Evolutionary conservation across 2,329 filamentous ascomycete genomes (phyloP), one percentile per base, ranked within the genome.

Genomic region (Coleophoma crateriformis): DNA sequence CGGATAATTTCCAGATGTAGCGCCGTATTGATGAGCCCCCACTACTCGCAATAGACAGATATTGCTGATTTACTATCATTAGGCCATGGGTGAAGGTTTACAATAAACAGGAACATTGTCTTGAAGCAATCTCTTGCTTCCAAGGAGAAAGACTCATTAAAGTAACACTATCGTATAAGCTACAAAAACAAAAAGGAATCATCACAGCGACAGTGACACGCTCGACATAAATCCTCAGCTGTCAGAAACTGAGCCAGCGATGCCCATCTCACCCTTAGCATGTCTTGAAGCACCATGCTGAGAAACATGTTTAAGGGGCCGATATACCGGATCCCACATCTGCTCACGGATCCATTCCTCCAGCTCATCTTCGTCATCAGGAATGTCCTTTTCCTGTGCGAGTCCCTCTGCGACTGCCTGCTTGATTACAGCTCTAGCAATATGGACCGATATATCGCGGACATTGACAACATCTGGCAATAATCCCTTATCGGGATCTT

Each of bases 271-370:
- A 0, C 80, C 82, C 65, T 68, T 83, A 0, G 84, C 84, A 55
- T 73, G 68, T n/a, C 79, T 71, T 44, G 73, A 77, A 1, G 83
- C 82, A 0, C 63, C 65, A 5, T 70, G 67, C 27, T 71, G 67
- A 17, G 71, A 68, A 5, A 89, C 81, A 34, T 74, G 71, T 62
- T 74, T 77, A 57, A 90, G 64, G 1, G 80, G 78, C 22, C 86
- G 68, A 64, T 91, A 92, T 45, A 74, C 75, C 0, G 87, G 76
- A 54, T 85, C 72, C 88, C 87, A 91, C 87, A 91, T 91, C 72
- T 90, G 87, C 68, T 84, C 84, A 22, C 75, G 66, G 51, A 91
- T 83, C 87, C 87, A 92, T 11, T 64, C 66, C 15, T 64, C 63
- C 47, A 66, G 46, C 14, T 58, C 53, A 11, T 38, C 54, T 17